phyloP scores from a whole-genome alignment of 441 rosid species.

The Populus hybrid region DNA sequence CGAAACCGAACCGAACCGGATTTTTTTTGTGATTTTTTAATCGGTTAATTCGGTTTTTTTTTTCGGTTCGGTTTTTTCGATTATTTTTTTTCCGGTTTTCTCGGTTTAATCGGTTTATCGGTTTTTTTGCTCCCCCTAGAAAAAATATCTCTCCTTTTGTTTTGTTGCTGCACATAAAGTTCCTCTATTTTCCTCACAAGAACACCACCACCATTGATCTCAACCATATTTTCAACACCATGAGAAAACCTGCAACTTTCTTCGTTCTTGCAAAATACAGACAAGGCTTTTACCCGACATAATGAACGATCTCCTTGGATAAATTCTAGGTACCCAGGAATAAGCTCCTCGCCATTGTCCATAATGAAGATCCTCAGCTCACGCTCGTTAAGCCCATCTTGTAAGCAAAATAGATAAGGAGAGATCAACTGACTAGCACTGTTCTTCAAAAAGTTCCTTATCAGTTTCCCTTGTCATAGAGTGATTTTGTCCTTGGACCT shows the following conservation, averaged over 20 bases:
- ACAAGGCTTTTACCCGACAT: constrained; percentile 47
- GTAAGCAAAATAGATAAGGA: constrained; percentile 80
- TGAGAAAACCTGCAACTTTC: constrained; percentile 58
- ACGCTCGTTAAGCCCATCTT: constrained; percentile 92
- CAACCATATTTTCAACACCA: constrained; percentile 29
- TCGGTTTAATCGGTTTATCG: too few relatives aligned
- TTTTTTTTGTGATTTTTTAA: too few relatives aligned
- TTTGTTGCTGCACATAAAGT: constrained; percentile 18
- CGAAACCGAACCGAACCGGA: too few relatives aligned
- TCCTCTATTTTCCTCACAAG: constrained; percentile 49
- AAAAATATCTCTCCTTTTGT: constrained; percentile 40
- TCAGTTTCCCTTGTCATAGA: constrained; percentile 57
- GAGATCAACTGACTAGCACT: constrained; percentile 87
- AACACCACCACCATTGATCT: constrained; percentile 31
- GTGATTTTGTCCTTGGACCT: constrained; percentile 55
- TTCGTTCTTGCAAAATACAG: constrained; percentile 72
- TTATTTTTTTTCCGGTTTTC: too few relatives aligned
- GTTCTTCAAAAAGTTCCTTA: constrained; percentile 69
- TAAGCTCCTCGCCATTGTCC: too few relatives aligned
- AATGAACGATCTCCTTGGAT: too few relatives aligned
- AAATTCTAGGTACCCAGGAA: too few relatives aligned
- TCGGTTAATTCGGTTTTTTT: too few relatives aligned
- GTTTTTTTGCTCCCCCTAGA: too few relatives aligned
- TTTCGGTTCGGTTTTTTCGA: too few relatives aligned
- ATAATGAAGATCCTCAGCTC: constrained; percentile 36